These are phyloP conservation scores for Emmonsiellopsis sp. DNA, from an alignment of 2,329 filamentous ascomycete genomes.

Conservation along the genomic window DNA sequence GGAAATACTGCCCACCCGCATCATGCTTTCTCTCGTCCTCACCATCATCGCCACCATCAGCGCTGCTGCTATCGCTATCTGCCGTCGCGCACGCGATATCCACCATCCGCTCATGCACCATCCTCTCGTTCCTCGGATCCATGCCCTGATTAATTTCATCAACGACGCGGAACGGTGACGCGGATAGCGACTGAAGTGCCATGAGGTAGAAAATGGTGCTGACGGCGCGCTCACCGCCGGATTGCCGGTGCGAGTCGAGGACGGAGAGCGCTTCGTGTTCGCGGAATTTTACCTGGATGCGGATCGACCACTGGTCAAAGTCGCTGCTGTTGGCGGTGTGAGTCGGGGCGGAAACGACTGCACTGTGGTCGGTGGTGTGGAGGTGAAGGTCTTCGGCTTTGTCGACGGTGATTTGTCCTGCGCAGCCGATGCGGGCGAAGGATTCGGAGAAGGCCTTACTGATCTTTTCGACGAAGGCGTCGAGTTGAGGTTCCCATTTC, in stretches of 20 bases:
- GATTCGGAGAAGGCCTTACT: slow-evolving; percentile 88
- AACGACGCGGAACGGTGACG: slow-evolving; percentile 92
- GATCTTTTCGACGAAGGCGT: slow-evolving; percentile 68
- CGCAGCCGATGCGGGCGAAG: slow-evolving; percentile 88
- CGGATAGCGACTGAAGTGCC: slow-evolving; percentile 87
- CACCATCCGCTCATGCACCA: slow-evolving; percentile 97
- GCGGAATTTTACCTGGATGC: slow-evolving; percentile 91
- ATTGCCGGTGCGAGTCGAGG: slow-evolving; percentile 86
- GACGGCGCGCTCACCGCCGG: slow-evolving; percentile 89
- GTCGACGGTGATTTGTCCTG: slow-evolving; percentile 77
- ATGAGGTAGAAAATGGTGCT: slow-evolving; percentile 99
- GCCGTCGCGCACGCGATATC: slow-evolving; percentile 73
- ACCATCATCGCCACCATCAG: slow-evolving; percentile 10
- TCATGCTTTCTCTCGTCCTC: slow-evolving; percentile 19
- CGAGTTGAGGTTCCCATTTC: slow-evolving; percentile 76
- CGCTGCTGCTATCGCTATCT: slow-evolving; percentile 43
- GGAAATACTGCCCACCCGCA: slow-evolving; percentile 66
- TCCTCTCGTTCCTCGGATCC: slow-evolving; percentile 96
- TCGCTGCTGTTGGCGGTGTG: slow-evolving; percentile 46
- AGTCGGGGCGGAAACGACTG: slow-evolving; percentile 8
- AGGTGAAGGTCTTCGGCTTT: slow-evolving; percentile 48
- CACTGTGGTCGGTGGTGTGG: slow-evolving; percentile 16
- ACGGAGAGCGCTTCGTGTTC: slow-evolving; percentile 75
- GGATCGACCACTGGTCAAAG: slow-evolving; percentile 88
- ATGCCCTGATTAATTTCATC: slow-evolving; percentile 99